A percentile compares a stretch with the other conserved stretches of the same genome.
phyloP scores from a whole-genome alignment of 2,329 filamentous ascomycete genomes.

The Aureobasidium zeae region DNA sequence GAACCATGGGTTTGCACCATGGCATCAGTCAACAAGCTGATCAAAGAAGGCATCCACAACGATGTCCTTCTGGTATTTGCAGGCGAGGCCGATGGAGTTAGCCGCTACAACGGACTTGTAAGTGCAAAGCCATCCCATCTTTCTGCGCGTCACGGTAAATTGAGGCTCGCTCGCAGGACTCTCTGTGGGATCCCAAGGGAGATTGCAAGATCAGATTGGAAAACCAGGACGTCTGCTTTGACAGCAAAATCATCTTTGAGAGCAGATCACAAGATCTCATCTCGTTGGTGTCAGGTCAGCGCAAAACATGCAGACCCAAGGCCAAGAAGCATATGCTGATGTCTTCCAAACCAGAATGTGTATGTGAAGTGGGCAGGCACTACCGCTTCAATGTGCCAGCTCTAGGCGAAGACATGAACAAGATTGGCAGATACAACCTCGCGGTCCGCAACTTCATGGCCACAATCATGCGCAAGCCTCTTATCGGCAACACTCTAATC shows the following conservation, averaged over 20 bases:
- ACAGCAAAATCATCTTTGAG: conserved; percentile 5
- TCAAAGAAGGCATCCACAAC: not conserved
- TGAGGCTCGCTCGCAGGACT: not conserved
- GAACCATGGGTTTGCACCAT: conserved; percentile 5
- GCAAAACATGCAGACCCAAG: too few relatives aligned
- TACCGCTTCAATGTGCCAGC: conserved; percentile 1
- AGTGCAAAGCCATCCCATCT: too few relatives aligned
- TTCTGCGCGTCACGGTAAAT: too few relatives aligned
- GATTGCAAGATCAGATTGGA: conserved; percentile 7
- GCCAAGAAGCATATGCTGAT: too few relatives aligned
- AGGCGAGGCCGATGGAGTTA: conserved; percentile 4
- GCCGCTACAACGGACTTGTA: not conserved
- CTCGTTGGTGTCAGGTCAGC: not conserved
- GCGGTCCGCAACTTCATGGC: conserved; percentile 63
- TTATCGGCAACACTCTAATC: conserved; percentile 55
- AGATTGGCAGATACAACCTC: conserved; percentile 33
- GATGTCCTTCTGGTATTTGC: not conserved
- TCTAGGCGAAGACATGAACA: not conserved
- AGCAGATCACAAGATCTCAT: conserved; percentile 2
- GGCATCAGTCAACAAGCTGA: not conserved
- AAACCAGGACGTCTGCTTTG: not conserved
- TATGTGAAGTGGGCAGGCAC: conserved; percentile 1
- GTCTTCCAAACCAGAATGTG: not conserved
- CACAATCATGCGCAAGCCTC: conserved; percentile 52
- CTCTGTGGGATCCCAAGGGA: conserved; percentile 1